Conservation (phyloP, 345 rosid genomes). For the Tarenaya hassleriana region DNA sequence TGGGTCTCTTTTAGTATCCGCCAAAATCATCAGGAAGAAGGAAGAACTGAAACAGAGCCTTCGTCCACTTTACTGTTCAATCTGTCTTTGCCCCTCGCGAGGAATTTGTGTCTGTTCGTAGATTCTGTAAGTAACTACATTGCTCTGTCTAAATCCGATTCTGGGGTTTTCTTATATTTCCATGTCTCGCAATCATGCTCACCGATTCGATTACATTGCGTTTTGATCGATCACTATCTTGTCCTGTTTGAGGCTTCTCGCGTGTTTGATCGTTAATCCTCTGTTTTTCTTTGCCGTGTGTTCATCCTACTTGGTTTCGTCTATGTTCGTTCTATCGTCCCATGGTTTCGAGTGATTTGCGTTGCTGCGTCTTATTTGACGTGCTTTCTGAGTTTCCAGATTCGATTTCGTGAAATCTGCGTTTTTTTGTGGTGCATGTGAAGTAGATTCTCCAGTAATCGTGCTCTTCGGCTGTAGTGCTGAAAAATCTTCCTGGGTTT, state of each 20-base stretch:
- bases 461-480: neutral
- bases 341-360: neutral
- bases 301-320: no score
- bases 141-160: conserved; percentile 7
- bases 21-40: neutral
- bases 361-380: no score
- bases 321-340: no score
- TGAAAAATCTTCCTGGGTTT: neutral
- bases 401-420: neutral
- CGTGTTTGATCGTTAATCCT: neutral
- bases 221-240: conserved; percentile 6
- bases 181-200: conserved; percentile 5
- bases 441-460: neutral
- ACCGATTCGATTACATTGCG: neutral
- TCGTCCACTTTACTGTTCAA: neutral
- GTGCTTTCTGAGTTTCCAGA: no score
- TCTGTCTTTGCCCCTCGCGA: neutral
- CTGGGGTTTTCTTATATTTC: neutral
- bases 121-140: conserved; percentile 27
- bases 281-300: neutral
- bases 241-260: neutral
- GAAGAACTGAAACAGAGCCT: neutral
- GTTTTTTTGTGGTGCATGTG: conserved; percentile 20
- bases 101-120: conserved; percentile 2
- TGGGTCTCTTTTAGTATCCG: neutral